Base-by-base conservation (phyloP, 2,329 filamentous ascomycete species). In the Trichophyton rubrum region DNA sequence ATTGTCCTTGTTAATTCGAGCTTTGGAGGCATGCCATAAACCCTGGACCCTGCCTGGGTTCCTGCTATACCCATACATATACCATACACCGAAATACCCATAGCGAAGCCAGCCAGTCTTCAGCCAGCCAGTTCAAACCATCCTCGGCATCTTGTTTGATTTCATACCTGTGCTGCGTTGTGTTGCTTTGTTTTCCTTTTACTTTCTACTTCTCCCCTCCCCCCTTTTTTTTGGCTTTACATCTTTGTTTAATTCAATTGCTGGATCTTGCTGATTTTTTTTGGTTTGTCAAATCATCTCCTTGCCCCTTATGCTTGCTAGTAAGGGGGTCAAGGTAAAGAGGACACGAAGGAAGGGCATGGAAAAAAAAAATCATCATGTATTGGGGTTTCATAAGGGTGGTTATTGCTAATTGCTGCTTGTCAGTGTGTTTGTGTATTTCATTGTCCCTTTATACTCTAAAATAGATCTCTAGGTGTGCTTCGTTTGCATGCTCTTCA, bases 381-480 rank as follows among this genome's bases (percentile, higher is more conserved):
- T 55, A 20, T 38, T 30, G 9, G 51, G 51, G 51, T 5, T 38
- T 55, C 51, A 55, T 55, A n/a, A 35, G 51, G 49, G 51, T 55
- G 51, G 30, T 35, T 35, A 33, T 55, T 35, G 22, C 15, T 27
- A n/a, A 27, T 53, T 30, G 9, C 33, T 38, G 11, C 33, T 38
- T 38, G 9, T 1, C 9, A 38, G 11, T 38, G 33, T 38, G 33
- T 53, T 55, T 33, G 27, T 55, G 13, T 15, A n/a, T n/a, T 15
- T 55, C 5, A 13, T 15, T 17, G 8, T n/a, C 27, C 27, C 27
- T 35, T 53, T 33, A 13, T 11, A 30, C 43, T 47, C 22, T 15
- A 51, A 51, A 51, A 55, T 55, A 55, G 51, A 55, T 33, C 27
- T 55, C 51, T 55, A 55, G 27, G 51, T 35, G 51, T 55, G 51